Evolutionary conservation across 2,329 filamentous ascomycete species (phyloP), one percentile per base, ranked within the genome.

Genomic region (Colletotrichum endophyticum): DNA sequence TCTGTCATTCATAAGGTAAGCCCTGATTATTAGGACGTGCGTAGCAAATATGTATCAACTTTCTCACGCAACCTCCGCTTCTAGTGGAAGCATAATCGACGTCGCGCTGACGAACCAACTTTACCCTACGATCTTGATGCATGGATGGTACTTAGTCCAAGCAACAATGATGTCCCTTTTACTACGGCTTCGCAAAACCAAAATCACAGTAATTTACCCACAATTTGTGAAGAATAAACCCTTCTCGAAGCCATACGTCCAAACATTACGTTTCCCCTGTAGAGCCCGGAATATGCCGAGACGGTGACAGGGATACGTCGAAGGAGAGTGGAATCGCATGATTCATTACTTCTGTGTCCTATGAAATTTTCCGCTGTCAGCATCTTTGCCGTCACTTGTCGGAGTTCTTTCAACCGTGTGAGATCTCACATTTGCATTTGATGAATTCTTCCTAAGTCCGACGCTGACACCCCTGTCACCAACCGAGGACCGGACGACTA

Each of bases 111-210:
- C 44, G 6, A 49, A 12, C 44, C 44, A 12, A 13, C 44, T 22
- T 22, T 4, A 49, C 6, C n/a, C 6, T 13, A 6, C 19, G 44
- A 2, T 49, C 44, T 49, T n/a, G n/a, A 49, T 13, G 19, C n/a
- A 5, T n/a, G 44, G 12, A 5, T 49, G 5, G n/a, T 22, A 12
- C 4, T 12, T 0, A 15, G 34, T 3, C 3, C 34, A 36, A 36
- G 13, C 13, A 15, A 36, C 34, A 4, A 8, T 3, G 1, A 15
- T 0, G 19, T 19, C 5, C 1, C 2, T 1, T 39, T 5, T 9
- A 1, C 16, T 39, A 39, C 36, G 3, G 16, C 36, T 39, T 28
- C 9, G 28, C 28, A 9, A 28, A 28, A 28, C 28, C 27, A 28
- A 28, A 28, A 28, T 28, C 28, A 8, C 28, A 28, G 28, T 9